A percentile compares a stretch with the other conserved stretches of the same genome.
Conservation (phyloP, 768 basidiomycete species). For the Amanita brunnescens region DNA sequence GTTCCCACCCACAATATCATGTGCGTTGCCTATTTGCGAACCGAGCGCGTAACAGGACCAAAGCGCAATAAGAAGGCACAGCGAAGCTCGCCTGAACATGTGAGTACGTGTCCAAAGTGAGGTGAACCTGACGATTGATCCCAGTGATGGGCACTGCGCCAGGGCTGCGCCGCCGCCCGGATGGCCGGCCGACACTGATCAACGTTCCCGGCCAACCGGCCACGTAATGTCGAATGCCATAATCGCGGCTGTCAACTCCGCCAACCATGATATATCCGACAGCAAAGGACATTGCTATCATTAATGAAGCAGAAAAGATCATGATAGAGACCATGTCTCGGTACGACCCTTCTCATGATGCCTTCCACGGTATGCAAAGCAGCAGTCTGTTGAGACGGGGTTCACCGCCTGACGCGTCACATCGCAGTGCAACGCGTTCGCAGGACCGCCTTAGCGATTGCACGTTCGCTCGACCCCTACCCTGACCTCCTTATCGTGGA, state of each 20-base stretch:
- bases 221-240: background rate
- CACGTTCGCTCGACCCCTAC: slow-evolving; percentile 33
- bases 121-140: background rate
- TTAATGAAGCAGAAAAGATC: slow-evolving; percentile 54
- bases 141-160: too few relatives aligned
- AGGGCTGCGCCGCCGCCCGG: background rate
- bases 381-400: slow-evolving; percentile 15
- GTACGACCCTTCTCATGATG: slow-evolving; percentile 78
- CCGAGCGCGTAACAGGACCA: slow-evolving; percentile 18
- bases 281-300: slow-evolving; percentile 37
- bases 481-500: slow-evolving; percentile 75
- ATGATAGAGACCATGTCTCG: slow-evolving; percentile 68
- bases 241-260: too few relatives aligned
- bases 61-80: slow-evolving; percentile 34
- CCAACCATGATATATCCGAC: slow-evolving; percentile 39
- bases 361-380: slow-evolving; percentile 72
- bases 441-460: slow-evolving; percentile 64
- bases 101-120: background rate
- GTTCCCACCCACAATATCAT: background rate
- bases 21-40: background rate
- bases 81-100: slow-evolving; percentile 21
- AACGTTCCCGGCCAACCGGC: background rate
- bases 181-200: background rate
- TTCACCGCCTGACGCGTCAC: background rate
- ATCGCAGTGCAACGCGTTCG: slow-evolving; percentile 71